Conservation (phyloP, 2,329 filamentous ascomycete genomes). For the Neofusicoccum laricinum region DNA sequence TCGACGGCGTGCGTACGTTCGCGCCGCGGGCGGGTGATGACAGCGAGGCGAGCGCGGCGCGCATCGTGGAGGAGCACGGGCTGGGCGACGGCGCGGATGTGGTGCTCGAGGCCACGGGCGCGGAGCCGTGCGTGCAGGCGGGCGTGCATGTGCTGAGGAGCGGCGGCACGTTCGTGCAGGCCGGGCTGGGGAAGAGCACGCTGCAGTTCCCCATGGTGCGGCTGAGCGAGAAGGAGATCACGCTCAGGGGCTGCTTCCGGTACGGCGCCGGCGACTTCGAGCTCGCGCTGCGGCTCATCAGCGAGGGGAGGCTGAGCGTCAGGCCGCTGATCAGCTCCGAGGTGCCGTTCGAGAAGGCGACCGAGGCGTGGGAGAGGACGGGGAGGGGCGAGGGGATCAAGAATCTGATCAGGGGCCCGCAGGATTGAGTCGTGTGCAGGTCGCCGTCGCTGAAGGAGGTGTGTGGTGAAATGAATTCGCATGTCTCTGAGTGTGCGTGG, state of each 20-base stretch:
- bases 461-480: too few relatives aligned
- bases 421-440: constrained; percentile 17
- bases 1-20: constrained; percentile 41
- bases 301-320: constrained; percentile 24
- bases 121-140: constrained; percentile 23
- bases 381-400: constrained; percentile 32
- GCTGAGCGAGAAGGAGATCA: constrained; percentile 20
- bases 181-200: constrained; percentile 21
- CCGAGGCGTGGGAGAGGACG: constrained; percentile 32
- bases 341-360: constrained; percentile 29
- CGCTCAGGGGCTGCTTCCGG: constrained; percentile 31
- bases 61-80: constrained; percentile 15
- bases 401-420: constrained; percentile 31
- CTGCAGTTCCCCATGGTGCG: constrained; percentile 6
- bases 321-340: constrained; percentile 30
- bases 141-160: constrained; percentile 21
- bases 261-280: constrained; percentile 33
- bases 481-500: too few relatives aligned
- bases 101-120: constrained; percentile 27
- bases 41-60: not conserved
- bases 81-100: constrained; percentile 21
- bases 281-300: constrained; percentile 27
- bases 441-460: too few relatives aligned
- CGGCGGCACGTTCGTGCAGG: constrained; percentile 25
- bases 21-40: not conserved